Percentiles rank a stretch among this genome's conserved stretches.
These are phyloP conservation scores for Candida arabinofermentans DNA, from an alignment of 805 yeast species.

Conservation along the genomic window DNA sequence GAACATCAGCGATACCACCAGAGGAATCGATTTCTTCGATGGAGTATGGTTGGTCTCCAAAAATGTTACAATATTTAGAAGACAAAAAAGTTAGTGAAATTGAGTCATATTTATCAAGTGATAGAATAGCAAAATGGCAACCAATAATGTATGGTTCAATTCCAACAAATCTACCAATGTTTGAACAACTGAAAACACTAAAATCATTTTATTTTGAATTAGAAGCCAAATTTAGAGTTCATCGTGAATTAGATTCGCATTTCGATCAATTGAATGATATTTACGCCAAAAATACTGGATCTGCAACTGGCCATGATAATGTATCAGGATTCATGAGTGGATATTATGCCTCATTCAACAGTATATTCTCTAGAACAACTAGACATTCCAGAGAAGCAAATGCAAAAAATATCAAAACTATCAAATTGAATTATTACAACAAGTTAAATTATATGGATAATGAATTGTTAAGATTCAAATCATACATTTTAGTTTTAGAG, in stretches of 20 bases:
- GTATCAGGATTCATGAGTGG: conserved; percentile 2
- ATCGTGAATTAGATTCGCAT: conserved; percentile 28
- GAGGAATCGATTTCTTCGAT: conserved; percentile 69
- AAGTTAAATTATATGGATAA: conserved; percentile 40
- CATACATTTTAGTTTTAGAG: conserved; percentile 42
- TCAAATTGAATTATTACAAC: conserved; percentile 37
- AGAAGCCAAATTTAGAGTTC: conserved; percentile 37
- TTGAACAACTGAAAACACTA: conserved; percentile 38
- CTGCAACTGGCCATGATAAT: not conserved
- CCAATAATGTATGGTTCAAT: conserved; percentile 25
- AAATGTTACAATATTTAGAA: conserved; percentile 14
- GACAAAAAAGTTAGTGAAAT: conserved; percentile 2
- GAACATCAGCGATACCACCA: conserved; percentile 75
- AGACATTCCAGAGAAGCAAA: conserved; percentile 12
- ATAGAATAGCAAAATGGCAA: conserved; percentile 41
- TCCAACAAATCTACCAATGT: conserved; percentile 27
- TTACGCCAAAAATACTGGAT: conserved; percentile 3
- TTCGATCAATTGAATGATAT: conserved; percentile 12
- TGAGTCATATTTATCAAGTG: conserved; percentile 26
- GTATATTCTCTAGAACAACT: conserved; percentile 12
- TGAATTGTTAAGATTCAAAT: conserved; percentile 42
- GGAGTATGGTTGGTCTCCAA: conserved; percentile 78
- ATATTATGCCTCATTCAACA: conserved; percentile 7
- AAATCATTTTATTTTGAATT: conserved; percentile 37
- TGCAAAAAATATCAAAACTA: conserved; percentile 31